Evolutionary conservation across 306 rosid species (phyloP), one percentile per base, ranked within the genome.

Genomic region (Cucurbita argyrosperma): DNA sequence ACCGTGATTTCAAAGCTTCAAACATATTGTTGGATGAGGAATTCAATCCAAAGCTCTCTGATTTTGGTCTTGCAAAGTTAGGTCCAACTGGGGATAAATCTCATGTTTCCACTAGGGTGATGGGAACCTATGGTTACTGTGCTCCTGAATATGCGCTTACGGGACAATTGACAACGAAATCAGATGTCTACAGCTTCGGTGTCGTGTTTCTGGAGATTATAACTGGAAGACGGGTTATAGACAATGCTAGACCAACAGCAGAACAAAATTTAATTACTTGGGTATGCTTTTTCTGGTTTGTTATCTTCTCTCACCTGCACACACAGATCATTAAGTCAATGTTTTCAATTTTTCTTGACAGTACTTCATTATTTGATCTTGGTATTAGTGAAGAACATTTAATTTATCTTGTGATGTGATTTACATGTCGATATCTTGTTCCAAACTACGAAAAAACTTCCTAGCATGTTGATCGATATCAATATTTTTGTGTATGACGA

Each of bases 101-200:
- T n/a, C 91, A 90, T 64, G 92, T 93, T 11, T 88, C 97, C 42
- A 93, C 98, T n/a, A 89, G 92, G 76, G 98, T 93, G 61, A 90
- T 93, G 98, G 98, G 98, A 46, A 90, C 98, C 71, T 90, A 90
- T 77, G 98, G 98, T 73, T 93, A 93, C 4, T 93, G 98, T 84
- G 96, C 97, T 43, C 97, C 97, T 30, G 98, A 93, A 82, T 93
- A 93, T 83, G 97, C 94, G 8, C 81, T 81, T 13, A 93, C 97
- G 0, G 98, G 97, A 39, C 83, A 90, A 43, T 77, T 93, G 81
- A 89, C 94, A 0, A 82, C 88, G 5, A 93, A 85, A 78, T 93
- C 98, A 4, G 98, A 93, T 77, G 87, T 93, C 7, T 93, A 90
- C 56, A 88, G 96, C 75, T 93, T 90, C 39, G 98, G 96, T 71